A percentile compares a stretch with the other conserved stretches of the same genome.
Evolutionary conservation across 2,329 filamentous ascomycete genomes (phyloP).

Genomic region (Fusarium nygamai): DNA sequence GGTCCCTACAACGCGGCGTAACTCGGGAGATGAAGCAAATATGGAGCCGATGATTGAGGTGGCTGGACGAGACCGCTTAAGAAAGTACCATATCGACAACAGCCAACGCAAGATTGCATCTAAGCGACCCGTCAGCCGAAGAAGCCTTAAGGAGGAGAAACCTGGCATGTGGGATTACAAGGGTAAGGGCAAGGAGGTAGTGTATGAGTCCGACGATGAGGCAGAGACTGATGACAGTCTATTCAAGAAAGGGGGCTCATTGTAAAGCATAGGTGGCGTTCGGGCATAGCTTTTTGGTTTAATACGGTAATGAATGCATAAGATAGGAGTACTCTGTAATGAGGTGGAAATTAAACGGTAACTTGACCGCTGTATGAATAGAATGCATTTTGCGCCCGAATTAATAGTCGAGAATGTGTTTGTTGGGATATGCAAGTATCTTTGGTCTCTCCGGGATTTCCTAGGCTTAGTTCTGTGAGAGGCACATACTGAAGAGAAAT

Average conservation of each 20-base stretch:
- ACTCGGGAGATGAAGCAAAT: constrained; percentile 56
- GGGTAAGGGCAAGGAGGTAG: constrained; percentile 61
- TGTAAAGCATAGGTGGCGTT: constrained; percentile 45
- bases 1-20: constrained; percentile 60
- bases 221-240: constrained; percentile 45
- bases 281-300: constrained; percentile 9
- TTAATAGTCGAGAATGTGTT: neutral
- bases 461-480: neutral
- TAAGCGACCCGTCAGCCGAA: constrained; percentile 52
- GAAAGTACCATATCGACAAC: constrained; percentile 38
- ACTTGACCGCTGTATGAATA: constrained; percentile 27
- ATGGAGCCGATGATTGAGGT: constrained; percentile 47
- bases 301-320: constrained; percentile 31
- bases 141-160: constrained; percentile 55
- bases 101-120: constrained; percentile 43
- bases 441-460: neutral
- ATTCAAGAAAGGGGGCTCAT: constrained; percentile 54
- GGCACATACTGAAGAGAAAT: neutral
- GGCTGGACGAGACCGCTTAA: constrained; percentile 46
- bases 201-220: constrained; percentile 50
- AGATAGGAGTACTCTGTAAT: constrained; percentile 32
- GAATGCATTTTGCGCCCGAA: neutral
- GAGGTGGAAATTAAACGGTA: constrained; percentile 27
- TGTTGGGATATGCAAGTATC: neutral
- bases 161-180: constrained; percentile 49